Conservation (phyloP, 371 early-diverging fungal genomes). For the Haplosporangium sp. region DNA sequence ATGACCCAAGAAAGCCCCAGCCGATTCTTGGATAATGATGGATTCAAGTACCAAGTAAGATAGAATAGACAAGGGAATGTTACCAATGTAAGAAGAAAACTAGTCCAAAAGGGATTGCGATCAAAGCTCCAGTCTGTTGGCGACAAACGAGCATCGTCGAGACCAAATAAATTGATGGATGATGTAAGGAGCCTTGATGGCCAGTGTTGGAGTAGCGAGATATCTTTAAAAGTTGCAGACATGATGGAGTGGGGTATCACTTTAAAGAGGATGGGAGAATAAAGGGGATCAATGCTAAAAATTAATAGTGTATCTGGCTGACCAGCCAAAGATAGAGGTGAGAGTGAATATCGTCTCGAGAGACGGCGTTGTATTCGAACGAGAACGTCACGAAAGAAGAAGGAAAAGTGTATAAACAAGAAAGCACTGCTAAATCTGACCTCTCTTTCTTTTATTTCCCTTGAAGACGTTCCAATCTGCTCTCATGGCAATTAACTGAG, state of each 20-base stretch:
- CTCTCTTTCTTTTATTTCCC: too few species aligned
- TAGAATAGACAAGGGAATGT: conserved; percentile 49
- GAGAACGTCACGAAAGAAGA: too few species aligned
- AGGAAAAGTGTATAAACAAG: too few species aligned
- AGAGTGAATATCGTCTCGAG: background rate
- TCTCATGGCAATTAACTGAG: background rate
- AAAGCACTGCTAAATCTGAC: too few species aligned
- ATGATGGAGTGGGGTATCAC: conserved; percentile 4
- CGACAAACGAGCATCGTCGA: conserved; percentile 28
- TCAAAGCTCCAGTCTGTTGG: conserved; percentile 41
- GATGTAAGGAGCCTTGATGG: conserved; percentile 6
- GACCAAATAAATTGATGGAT: conserved; percentile 26
- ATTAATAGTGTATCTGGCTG: too few species aligned
- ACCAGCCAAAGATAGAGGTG: too few species aligned
- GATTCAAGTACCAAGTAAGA: conserved; percentile 49
- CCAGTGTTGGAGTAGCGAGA: background rate
- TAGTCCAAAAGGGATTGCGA: conserved; percentile 51
- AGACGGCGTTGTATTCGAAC: background rate
- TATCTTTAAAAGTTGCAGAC: background rate
- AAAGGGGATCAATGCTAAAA: background rate
- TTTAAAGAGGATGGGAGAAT: background rate
- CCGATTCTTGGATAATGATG: conserved; percentile 41
- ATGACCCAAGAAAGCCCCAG: conserved; percentile 51
- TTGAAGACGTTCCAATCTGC: background rate
- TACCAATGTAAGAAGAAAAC: conserved; percentile 31